Evolutionary conservation across 2,329 filamentous ascomycete genomes (phyloP).

Genomic region (Shiraia bambusicola): DNA sequence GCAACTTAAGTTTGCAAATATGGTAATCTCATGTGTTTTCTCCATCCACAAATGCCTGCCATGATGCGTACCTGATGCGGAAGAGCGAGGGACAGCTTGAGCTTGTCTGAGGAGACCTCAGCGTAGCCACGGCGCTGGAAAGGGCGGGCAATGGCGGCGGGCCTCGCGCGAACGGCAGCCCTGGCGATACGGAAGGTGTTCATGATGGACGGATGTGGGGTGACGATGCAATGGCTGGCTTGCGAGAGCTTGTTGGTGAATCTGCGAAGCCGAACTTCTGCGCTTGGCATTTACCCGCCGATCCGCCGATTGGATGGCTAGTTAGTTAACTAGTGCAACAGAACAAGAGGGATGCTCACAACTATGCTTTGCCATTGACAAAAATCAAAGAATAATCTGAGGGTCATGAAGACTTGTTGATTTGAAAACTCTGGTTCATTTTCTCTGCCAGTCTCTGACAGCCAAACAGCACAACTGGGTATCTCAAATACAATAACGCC

Average conservation of each 20-base stretch:
- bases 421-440: neutral
- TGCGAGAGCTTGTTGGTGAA: conserved; percentile 31
- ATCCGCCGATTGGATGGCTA: conserved; percentile 9
- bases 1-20: conserved; percentile 5
- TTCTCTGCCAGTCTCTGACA: neutral
- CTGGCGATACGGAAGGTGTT: conserved; percentile 92
- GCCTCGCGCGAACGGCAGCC: conserved; percentile 77
- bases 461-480: conserved; percentile 15
- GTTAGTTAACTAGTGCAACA: conserved; percentile 7
- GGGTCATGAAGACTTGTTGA: too few species aligned
- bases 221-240: conserved; percentile 43
- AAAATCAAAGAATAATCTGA: neutral
- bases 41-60: conserved; percentile 9
- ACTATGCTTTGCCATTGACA: too few species aligned
- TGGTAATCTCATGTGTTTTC: conserved; percentile 3
- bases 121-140: conserved; percentile 87
- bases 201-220: conserved; percentile 60
- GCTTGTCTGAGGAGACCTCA: conserved; percentile 60
- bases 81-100: conserved; percentile 96
- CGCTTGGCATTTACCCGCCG: conserved; percentile 23
- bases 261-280: conserved; percentile 33
- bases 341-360: neutral
- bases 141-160: conserved; percentile 72
- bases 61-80: conserved; percentile 86
- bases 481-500: conserved; percentile 35